phyloP scores from a whole-genome alignment of 768 basidiomycete species.

The Hemileccinum impolitum region DNA sequence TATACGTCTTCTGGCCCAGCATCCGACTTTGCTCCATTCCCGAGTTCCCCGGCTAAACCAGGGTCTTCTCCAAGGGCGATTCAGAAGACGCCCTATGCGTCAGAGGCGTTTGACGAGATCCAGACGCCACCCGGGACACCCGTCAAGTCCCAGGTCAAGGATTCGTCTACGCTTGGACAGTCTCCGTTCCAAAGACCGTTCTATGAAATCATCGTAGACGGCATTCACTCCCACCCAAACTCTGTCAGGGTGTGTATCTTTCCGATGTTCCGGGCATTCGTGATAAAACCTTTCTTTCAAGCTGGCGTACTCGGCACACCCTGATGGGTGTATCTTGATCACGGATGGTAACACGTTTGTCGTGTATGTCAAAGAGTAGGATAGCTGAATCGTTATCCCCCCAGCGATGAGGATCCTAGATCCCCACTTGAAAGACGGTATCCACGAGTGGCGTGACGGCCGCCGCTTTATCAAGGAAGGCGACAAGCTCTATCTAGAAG shows the following conservation, averaged over 20 bases:
- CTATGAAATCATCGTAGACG: conserved; percentile 89
- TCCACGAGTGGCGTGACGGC: conserved; percentile 87
- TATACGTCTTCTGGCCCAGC: conserved; percentile 46
- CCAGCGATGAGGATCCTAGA: conserved; percentile 84
- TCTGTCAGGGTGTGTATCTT: conserved; percentile 68
- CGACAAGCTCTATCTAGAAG: conserved; percentile 75
- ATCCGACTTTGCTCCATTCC: conserved; percentile 26
- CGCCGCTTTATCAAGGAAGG: conserved; percentile 79
- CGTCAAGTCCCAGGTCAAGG: conserved; percentile 17
- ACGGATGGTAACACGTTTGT: conserved; percentile 66
- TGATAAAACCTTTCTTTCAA: conserved; percentile 24
- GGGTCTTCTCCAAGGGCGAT: conserved; percentile 6
- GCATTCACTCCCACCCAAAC: conserved; percentile 88
- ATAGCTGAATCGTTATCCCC: conserved; percentile 7
- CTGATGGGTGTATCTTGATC: conserved; percentile 83
- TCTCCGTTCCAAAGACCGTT: conserved; percentile 63
- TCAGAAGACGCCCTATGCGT: conserved; percentile 31
- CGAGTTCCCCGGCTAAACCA: conserved; percentile 12
- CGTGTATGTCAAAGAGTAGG: background rate
- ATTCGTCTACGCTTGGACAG: conserved; percentile 41
- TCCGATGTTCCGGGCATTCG: background rate
- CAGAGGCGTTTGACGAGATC: conserved; percentile 62
- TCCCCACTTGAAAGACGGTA: conserved; percentile 77
- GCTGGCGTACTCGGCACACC: conserved; percentile 81
- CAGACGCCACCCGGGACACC: conserved; percentile 57